These are phyloP conservation scores for Ophiocordyceps robertsii DNA, from an alignment of 2,329 filamentous ascomycete genomes.

Conservation along the genomic window DNA sequence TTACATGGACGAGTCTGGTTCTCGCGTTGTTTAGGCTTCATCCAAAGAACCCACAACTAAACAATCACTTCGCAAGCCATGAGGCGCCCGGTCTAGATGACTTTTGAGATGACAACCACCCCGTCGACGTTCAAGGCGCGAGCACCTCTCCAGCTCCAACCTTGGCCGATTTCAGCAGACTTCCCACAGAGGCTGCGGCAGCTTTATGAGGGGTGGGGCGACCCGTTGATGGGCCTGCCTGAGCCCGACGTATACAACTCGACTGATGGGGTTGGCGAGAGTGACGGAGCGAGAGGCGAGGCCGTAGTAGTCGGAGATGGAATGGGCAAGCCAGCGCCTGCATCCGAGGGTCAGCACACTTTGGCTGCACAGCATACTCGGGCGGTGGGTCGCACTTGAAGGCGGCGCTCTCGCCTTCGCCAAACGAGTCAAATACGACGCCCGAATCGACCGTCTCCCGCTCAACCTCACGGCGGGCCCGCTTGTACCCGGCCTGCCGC, in stretches of 20 bases:
- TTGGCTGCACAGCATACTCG: neutral
- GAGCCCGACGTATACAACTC: constrained; percentile 74
- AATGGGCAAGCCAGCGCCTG: constrained; percentile 85
- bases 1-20: too few species aligned
- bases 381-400: constrained; percentile 54
- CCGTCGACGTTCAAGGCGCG: too few species aligned
- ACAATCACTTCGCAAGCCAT: too few species aligned
- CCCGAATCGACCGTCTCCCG: constrained; percentile 47
- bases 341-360: neutral
- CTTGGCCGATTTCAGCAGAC: constrained; percentile 27
- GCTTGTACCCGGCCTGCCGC: constrained; percentile 30
- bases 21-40: too few species aligned
- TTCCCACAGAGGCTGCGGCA: constrained; percentile 53
- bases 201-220: constrained; percentile 16
- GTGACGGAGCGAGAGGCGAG: constrained; percentile 72
- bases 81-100: too few species aligned
- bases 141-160: too few species aligned
- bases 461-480: constrained; percentile 35
- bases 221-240: constrained; percentile 28
- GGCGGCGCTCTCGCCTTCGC: constrained; percentile 59
- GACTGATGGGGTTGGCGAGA: constrained; percentile 52
- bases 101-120: neutral
- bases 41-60: too few species aligned
- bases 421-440: constrained; percentile 69
- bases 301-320: constrained; percentile 85